Base-by-base conservation (phyloP, 805 yeast species). In the Hanseniaspora lindneri region DNA sequence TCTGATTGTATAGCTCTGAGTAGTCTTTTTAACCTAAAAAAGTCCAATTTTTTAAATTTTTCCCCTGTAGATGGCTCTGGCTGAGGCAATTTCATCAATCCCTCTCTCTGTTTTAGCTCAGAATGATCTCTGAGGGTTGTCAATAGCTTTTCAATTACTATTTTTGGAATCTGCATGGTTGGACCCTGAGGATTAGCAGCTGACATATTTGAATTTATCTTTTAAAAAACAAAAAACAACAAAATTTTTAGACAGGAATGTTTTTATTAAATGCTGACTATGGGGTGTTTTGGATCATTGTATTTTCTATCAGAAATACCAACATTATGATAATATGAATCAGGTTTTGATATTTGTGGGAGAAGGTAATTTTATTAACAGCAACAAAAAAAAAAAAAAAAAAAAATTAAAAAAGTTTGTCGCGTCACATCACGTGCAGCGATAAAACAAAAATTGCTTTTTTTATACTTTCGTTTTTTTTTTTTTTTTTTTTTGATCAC, bases 21-120 rank as follows among this genome's bases (percentile, higher is more conserved):
- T 37, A 85, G 81, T 58, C 98, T 75, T 64, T 89, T 89, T 63
- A 72, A 82, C 55, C 94, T 73, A 73, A 89, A 92, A 63, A 92
- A 87, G 53, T 75, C 75, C 49, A 81, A 79, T 14, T 19, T 39
- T 32, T 39, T 39, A 9, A n/a, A 17, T 24, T 16, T 30, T 24
- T 46, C 49, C 4, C 49, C 49, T 11, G 34, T 39, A 10, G 3
- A 7, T 23, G 43, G 43, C n/a, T 36, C 49, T 2, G 49, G 42
- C 17, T 23, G 20, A 23, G 39, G 41, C n/a, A 43, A 20, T 56
- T 80, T 79, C 47, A 80, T 68, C n/a, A 80, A 63, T 13, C 96
- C 96, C 53, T 75, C 74, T 57, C 98, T 77, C 64, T 80, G 83
- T 60, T 89, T 92, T 54, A 89, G 69, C n/a, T 66, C 64, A 29